Evolutionary conservation across 768 basidiomycete genomes (phyloP).

Genomic region (Suillus plorans): DNA sequence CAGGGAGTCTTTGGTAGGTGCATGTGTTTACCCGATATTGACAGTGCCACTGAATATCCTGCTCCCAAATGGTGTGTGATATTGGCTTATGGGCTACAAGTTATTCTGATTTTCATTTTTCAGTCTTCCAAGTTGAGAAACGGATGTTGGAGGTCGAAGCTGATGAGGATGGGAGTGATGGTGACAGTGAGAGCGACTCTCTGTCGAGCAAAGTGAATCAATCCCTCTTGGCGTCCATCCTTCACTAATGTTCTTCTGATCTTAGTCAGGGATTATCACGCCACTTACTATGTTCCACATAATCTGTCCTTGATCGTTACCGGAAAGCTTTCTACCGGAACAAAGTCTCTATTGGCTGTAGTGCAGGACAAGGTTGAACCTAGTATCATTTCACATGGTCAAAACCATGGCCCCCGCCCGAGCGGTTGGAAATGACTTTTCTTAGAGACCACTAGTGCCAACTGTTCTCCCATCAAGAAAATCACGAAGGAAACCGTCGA

Average conservation of each 20-base stretch:
- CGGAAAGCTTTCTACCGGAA: conserved; percentile 82
- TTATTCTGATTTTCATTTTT: too few species aligned
- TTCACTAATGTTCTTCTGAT: conserved; percentile 17
- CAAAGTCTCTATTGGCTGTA: conserved; percentile 72
- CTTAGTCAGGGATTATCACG: conserved; percentile 86
- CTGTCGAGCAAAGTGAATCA: conserved; percentile 80
- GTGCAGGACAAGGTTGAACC: conserved; percentile 86
- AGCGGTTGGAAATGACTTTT: conserved; percentile 92
- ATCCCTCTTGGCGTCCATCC: conserved; percentile 7
- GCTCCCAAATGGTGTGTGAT: too few species aligned
- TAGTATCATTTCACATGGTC: conserved; percentile 70
- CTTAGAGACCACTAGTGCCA: conserved; percentile 78
- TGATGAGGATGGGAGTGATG: too few species aligned
- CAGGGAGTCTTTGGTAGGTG: too few species aligned
- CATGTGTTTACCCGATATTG: too few species aligned
- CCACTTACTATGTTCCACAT: conserved; percentile 89
- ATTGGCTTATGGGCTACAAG: too few species aligned
- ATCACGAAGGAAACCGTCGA: conserved; percentile 69
- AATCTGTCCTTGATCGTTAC: conserved; percentile 88
- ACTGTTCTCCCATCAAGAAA: conserved; percentile 49
- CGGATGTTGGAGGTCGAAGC: too few species aligned
- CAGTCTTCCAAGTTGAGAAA: too few species aligned
- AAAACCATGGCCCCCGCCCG: conserved; percentile 69
- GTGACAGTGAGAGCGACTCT: too few species aligned
- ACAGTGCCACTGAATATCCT: too few species aligned